phyloP scores from a whole-genome alignment of 148 eudicot genomes.

The Vaccinium myrtillus region DNA sequence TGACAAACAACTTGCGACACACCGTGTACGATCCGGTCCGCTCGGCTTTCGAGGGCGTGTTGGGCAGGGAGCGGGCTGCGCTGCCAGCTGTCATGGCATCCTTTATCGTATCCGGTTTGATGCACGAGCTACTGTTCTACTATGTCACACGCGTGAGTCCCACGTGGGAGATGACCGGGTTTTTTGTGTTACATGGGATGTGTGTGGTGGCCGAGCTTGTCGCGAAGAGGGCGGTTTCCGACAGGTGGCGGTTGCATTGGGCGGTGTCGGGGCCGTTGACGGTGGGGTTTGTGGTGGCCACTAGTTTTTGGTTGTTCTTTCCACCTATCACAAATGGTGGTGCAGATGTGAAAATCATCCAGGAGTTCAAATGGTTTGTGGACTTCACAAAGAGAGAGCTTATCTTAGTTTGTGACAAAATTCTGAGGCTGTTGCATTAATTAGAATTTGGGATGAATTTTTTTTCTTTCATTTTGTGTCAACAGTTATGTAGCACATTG shows the following conservation, averaged over 20 bases:
- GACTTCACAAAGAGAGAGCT: constrained; percentile 6
- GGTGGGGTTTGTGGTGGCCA: constrained; percentile 53
- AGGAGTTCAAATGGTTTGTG: constrained; percentile 32
- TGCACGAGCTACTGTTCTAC: constrained; percentile 76
- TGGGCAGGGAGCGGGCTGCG: constrained; percentile 34
- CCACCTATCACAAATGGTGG: constrained; percentile 49
- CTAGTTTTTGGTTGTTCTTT: constrained; percentile 62
- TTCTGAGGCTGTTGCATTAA: not conserved
- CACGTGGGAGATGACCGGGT: constrained; percentile 63
- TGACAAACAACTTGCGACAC: constrained; percentile 24
- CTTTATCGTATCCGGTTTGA: constrained; percentile 59
- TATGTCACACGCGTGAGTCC: constrained; percentile 41
- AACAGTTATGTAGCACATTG: not conserved
- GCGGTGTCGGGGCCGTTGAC: constrained; percentile 50
- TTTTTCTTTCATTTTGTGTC: not conserved
- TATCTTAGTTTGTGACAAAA: not conserved
- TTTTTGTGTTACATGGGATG: constrained; percentile 63
- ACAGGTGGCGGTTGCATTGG: constrained; percentile 40
- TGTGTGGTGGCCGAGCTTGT: constrained; percentile 49
- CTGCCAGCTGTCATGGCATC: constrained; percentile 44
- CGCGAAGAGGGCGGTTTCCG: constrained; percentile 32
- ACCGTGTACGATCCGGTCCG: constrained; percentile 35
- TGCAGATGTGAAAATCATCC: constrained; percentile 43
- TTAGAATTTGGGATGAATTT: not conserved
- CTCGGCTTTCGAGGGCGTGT: not conserved